phyloP scores from a whole-genome alignment of 768 basidiomycete genomes.

The Podaxis carcinomalis region DNA sequence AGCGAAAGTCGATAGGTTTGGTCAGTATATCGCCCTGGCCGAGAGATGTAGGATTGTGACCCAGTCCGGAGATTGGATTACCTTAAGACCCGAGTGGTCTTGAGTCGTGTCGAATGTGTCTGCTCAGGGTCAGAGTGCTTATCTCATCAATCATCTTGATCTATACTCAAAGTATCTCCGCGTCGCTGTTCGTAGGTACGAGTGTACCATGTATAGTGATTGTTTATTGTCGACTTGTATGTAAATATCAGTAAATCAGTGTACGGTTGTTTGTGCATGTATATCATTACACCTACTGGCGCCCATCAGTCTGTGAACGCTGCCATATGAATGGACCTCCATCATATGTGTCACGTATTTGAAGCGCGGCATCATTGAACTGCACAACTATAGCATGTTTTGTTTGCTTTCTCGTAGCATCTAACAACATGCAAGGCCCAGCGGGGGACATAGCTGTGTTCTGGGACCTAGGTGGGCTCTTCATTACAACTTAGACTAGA shows the following conservation, averaged over 20 bases:
- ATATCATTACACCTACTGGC: neutral
- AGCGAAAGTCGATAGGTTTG: conserved; percentile 37
- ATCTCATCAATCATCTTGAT: neutral
- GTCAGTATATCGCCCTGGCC: conserved; percentile 36
- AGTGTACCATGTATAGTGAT: neutral
- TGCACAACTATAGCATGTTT: neutral
- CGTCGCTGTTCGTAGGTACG: neutral
- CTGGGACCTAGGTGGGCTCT: conserved; percentile 3
- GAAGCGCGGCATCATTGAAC: neutral
- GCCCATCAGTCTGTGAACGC: no score
- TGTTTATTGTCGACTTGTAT: neutral
- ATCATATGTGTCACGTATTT: neutral
- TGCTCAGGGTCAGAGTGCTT: neutral
- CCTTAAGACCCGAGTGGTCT: conserved; percentile 26
- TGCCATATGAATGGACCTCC: neutral
- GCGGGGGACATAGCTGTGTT: conserved; percentile 3
- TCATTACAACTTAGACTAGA: neutral
- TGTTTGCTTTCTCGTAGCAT: neutral
- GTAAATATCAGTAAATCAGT: neutral
- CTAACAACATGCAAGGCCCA: neutral
- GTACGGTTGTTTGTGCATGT: neutral
- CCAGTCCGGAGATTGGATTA: conserved; percentile 34
- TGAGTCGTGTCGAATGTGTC: neutral
- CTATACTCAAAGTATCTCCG: neutral
- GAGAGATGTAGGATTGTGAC: conserved; percentile 32